Evolutionary conservation across 1,284 basidiomycete genomes (phyloP).

Genomic region (Bjerkandera adusta): DNA sequence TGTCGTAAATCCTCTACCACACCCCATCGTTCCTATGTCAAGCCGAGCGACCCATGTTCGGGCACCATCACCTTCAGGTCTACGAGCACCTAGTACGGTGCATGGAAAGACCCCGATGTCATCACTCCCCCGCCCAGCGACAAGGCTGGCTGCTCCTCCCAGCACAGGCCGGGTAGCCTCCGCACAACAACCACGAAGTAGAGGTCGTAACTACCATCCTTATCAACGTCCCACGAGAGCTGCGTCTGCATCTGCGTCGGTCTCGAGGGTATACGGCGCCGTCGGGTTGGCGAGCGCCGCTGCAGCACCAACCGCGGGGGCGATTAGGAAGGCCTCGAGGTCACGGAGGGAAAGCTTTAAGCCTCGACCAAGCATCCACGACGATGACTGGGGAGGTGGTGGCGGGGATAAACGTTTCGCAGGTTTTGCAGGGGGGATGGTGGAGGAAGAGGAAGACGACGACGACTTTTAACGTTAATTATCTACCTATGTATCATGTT

Average conservation of each 20-base stretch:
- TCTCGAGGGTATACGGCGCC: constrained; percentile 18
- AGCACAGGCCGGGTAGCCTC: constrained; percentile 41
- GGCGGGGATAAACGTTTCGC: constrained; percentile 25
- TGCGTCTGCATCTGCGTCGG: constrained; percentile 16
- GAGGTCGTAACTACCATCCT: constrained; percentile 20
- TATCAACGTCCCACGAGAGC: constrained; percentile 21
- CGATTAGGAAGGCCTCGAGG: constrained; percentile 45
- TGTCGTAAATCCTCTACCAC: constrained; percentile 17
- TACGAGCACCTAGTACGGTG: neutral
- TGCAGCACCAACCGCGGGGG: constrained; percentile 22
- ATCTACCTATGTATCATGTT: constrained; percentile 7
- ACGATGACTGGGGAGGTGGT: constrained; percentile 32
- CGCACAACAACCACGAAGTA: constrained; percentile 35
- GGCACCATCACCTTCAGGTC: constrained; percentile 37
- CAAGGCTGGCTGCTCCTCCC: constrained; percentile 29
- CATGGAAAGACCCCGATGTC: constrained; percentile 37
- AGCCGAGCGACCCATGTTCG: constrained; percentile 14
- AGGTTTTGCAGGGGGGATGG: constrained; percentile 28
- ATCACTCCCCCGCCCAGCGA: too few relatives aligned
- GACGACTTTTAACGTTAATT: constrained; percentile 28
- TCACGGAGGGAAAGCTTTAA: constrained; percentile 72
- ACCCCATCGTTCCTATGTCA: constrained; percentile 9
- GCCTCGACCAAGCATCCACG: constrained; percentile 63
- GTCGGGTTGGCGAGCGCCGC: constrained; percentile 12
- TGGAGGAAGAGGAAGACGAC: constrained; percentile 37